phyloP scores from a whole-genome alignment of 495 filamentous ascomycete species.

The Xylaria curta region DNA sequence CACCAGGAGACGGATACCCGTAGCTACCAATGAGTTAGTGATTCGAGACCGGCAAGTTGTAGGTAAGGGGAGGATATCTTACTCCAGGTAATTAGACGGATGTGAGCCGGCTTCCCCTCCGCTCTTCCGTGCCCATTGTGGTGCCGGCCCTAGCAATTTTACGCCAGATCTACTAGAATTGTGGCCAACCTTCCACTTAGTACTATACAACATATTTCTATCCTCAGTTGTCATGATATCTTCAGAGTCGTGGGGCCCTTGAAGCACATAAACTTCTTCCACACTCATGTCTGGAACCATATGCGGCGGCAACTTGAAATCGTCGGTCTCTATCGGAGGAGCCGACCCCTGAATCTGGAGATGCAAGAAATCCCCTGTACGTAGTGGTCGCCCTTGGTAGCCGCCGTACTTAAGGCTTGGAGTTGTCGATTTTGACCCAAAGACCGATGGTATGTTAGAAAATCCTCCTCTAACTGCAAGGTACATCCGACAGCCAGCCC shows the following conservation, averaged over 20 bases:
- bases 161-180: constrained; percentile 65
- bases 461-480: constrained; percentile 66
- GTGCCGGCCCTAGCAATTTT: constrained; percentile 61
- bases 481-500: constrained; percentile 61
- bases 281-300: constrained; percentile 36
- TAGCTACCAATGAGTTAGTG: constrained; percentile 29
- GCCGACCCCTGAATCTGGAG: constrained; percentile 35
- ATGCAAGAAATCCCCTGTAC: constrained; percentile 56
- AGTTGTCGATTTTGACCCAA: constrained; percentile 65
- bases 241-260: constrained; percentile 61
- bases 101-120: constrained; percentile 68
- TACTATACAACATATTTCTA: constrained; percentile 61
- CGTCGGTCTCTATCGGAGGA: background rate
- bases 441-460: constrained; percentile 59
- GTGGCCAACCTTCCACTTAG: constrained; percentile 63
- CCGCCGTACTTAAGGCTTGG: constrained; percentile 65
- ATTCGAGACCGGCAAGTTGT: background rate
- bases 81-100: constrained; percentile 65
- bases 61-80: background rate
- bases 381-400: constrained; percentile 61
- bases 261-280: constrained; percentile 60
- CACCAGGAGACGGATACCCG: constrained; percentile 58
- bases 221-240: constrained; percentile 55
- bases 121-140: constrained; percentile 61
- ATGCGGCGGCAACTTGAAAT: constrained; percentile 29